Conservation (phyloP, 139 green algal genomes). For the Gonium pectorale region DNA sequence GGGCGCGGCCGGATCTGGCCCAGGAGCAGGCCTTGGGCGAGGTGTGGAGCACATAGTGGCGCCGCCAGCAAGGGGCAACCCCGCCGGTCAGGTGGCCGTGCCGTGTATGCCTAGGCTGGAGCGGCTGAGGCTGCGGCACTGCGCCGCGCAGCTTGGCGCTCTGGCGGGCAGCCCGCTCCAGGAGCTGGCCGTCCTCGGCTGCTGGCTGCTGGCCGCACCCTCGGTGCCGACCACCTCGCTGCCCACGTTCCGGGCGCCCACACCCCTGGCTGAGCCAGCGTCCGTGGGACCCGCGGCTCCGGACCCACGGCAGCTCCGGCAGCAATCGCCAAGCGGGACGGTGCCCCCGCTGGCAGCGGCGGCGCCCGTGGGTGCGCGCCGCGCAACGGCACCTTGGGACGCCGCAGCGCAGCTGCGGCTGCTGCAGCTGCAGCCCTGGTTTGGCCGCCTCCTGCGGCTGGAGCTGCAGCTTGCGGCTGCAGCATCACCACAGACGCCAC, state of each 20-base stretch:
- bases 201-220: slow-evolving; percentile 37
- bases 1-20: not conserved
- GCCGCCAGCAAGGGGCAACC: not conserved
- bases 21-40: not conserved
- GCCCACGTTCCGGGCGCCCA: too few species aligned
- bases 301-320: too few species aligned
- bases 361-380: too few species aligned
- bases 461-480: slow-evolving; percentile 7
- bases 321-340: too few species aligned
- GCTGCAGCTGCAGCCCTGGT: slow-evolving; percentile 18
- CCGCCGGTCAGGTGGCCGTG: not conserved
- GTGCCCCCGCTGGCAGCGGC: not conserved
- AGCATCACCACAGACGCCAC: too few species aligned
- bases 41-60: not conserved
- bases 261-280: too few species aligned
- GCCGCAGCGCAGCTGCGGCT: slow-evolving; percentile 4
- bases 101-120: not conserved
- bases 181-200: slow-evolving; percentile 1
- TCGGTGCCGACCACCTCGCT: too few species aligned
- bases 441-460: not conserved
- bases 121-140: slow-evolving; percentile 22
- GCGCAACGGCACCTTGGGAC: slow-evolving; percentile 34
- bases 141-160: not conserved
- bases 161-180: not conserved
- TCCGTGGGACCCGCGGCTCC: too few species aligned